phyloP scores from a whole-genome alignment of 352 stramenopile genomes.

The Discostella stelligera region DNA sequence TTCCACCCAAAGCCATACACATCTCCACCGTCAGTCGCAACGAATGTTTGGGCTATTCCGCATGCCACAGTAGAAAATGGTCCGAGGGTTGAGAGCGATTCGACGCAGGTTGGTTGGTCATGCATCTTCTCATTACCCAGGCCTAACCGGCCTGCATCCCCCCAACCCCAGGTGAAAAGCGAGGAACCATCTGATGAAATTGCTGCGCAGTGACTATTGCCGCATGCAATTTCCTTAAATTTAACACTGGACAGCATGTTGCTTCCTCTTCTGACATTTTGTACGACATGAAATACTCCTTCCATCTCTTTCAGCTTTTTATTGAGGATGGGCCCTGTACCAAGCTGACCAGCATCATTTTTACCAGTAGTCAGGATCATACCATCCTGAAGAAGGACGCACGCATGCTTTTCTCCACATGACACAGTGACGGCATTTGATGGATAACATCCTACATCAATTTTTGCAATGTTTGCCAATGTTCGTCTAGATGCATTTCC shows the following conservation, averaged over 20 bases:
- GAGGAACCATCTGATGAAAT: slow-evolving; percentile 6
- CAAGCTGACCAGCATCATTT: slow-evolving; percentile 39
- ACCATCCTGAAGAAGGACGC: slow-evolving; percentile 29
- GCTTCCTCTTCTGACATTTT: neutral
- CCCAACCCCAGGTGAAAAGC: slow-evolving; percentile 28
- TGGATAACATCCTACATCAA: neutral
- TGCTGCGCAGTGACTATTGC: slow-evolving; percentile 30
- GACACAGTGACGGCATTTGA: slow-evolving; percentile 6
- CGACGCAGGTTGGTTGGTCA: slow-evolving; percentile 17
- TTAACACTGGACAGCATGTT: slow-evolving; percentile 7
- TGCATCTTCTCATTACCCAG: slow-evolving; percentile 18
- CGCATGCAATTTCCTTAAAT: slow-evolving; percentile 32
- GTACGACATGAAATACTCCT: slow-evolving; percentile 8
- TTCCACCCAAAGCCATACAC: slow-evolving; percentile 48
- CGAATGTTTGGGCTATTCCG: slow-evolving; percentile 33
- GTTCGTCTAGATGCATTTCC: slow-evolving; percentile 11
- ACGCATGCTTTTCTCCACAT: slow-evolving; percentile 42
- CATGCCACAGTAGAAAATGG: slow-evolving; percentile 22
- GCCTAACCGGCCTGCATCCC: slow-evolving; percentile 12
- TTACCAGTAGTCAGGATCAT: slow-evolving; percentile 26
- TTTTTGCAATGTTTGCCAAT: slow-evolving; percentile 14
- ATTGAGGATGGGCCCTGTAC: slow-evolving; percentile 6
- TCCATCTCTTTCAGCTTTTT: neutral
- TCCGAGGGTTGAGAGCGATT: slow-evolving; percentile 4
- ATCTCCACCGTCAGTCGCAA: slow-evolving; percentile 17